Conservation (phyloP, 768 basidiomycete genomes). For the Naganishia friedmannii region DNA sequence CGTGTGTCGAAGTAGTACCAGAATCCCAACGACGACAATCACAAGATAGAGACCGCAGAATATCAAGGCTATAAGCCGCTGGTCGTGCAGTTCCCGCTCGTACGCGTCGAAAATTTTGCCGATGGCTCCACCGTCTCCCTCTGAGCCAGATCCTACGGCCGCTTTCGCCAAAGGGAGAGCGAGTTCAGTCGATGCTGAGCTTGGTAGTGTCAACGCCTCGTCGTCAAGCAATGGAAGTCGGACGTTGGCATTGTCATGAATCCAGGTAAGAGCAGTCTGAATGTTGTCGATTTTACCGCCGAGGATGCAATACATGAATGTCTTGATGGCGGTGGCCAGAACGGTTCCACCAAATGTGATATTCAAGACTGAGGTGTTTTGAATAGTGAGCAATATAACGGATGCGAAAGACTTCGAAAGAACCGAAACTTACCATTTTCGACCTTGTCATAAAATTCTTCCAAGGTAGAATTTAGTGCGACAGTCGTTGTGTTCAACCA, state of each 20-base stretch:
- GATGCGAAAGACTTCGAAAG: neutral
- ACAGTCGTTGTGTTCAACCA: slow-evolving; percentile 91
- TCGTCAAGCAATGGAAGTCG: slow-evolving; percentile 75
- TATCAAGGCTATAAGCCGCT: slow-evolving; percentile 76
- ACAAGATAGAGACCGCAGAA: slow-evolving; percentile 80
- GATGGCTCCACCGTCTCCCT: slow-evolving; percentile 60
- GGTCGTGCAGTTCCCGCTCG: slow-evolving; percentile 68
- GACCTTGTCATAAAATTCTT: slow-evolving; percentile 78
- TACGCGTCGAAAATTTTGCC: slow-evolving; percentile 72
- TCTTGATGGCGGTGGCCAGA: slow-evolving; percentile 74
- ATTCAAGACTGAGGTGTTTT: slow-evolving; percentile 39
- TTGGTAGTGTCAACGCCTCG: slow-evolving; percentile 72
- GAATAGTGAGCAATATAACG: neutral
- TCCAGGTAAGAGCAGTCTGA: slow-evolving; percentile 82
- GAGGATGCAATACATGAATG: slow-evolving; percentile 82
- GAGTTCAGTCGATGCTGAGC: slow-evolving; percentile 67
- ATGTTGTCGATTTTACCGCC: slow-evolving; percentile 86
- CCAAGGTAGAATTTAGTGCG: slow-evolving; percentile 80
- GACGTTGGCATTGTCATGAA: slow-evolving; percentile 80
- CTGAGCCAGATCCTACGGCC: slow-evolving; percentile 63
- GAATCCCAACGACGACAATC: slow-evolving; percentile 57
- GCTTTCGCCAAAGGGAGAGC: slow-evolving; percentile 69
- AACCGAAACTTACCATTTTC: slow-evolving; percentile 63
- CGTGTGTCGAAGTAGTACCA: slow-evolving; percentile 16
- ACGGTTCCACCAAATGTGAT: slow-evolving; percentile 79